Evolutionary conservation across 31 red algal species (phyloP).

Genomic region (Endocladia muricata): DNA sequence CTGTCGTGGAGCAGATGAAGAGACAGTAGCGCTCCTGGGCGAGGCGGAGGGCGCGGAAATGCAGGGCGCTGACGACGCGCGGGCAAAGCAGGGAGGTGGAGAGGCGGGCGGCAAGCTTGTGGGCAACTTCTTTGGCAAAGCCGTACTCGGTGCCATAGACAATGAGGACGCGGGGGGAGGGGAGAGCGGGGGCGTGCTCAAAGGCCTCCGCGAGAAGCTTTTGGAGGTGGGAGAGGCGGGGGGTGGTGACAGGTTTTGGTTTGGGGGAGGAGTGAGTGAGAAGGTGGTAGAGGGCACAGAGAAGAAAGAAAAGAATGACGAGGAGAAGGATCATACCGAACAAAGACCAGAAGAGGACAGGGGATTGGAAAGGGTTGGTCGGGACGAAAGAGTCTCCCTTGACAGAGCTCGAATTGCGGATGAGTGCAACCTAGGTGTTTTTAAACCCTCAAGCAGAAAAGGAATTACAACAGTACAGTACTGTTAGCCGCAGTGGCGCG

Average conservation of each 20-base stretch:
- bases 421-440: no score
- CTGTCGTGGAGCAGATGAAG: slow-evolving; percentile 83
- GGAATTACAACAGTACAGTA: no score
- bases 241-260: neutral
- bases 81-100: slow-evolving; percentile 23
- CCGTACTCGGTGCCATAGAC: slow-evolving; percentile 97
- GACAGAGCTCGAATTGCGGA: no score
- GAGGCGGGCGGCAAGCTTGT: slow-evolving; percentile 17
- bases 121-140: slow-evolving; percentile 85
- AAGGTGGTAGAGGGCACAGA: slow-evolving; percentile 5
- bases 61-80: slow-evolving; percentile 75
- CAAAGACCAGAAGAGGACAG: neutral
- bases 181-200: neutral
- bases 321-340: neutral
- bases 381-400: no score
- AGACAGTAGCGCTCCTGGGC: slow-evolving; percentile 48
- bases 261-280: neutral
- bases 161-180: slow-evolving; percentile 52
- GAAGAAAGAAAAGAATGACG: neutral
- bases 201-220: slow-evolving; percentile 24
- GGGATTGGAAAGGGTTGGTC: no score
- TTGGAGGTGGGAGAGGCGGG: slow-evolving; percentile 9
- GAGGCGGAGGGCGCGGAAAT: slow-evolving; percentile 54
- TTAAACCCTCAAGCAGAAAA: no score
- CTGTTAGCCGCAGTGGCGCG: no score